Base-by-base conservation (phyloP, 257 asterid species). In the Echium plantagineum region DNA sequence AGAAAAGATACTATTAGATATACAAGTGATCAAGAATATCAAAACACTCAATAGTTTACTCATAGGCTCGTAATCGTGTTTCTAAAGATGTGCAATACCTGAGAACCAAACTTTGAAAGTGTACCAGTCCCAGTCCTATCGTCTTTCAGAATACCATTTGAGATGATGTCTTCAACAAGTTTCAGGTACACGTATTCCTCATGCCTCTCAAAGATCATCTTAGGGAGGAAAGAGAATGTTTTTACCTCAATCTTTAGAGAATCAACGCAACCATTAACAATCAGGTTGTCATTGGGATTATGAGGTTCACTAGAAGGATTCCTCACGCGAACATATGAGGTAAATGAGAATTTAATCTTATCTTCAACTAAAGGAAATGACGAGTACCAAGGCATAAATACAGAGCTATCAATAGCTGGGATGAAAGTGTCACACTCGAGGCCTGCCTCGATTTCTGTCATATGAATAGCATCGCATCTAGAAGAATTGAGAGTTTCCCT, bases 61-160 rank as follows among this genome's bases (percentile, higher is more conserved):
- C 48, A 7, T 38, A 38, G 48, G 1, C 48, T 10, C 9, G 9
- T 32, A 24, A 3, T 24, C 26, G 3, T 24, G 26, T 24, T 24
- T 9, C 10, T 55, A 18, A 24, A 55, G 24, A 35, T 67, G 15
- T 17, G 60, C 35, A 54, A 48, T 78, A 93, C 98, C 97, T 93
- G 98, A 75, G 94, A 82, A 53, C 98, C 97, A 78, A 93, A 93
- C 72, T 84, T 81, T 7, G 98, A 93, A 64, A 84, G 72, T 52
- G 98, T 86, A 69, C 97, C 98, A 53, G 94, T 88, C 64, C 98
- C 97, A 3, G 96, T 89, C 63, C 91, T 74, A 77, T 93, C 98
- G 71, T 78, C 98, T 76, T 83, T 93, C 35, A 49, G 66, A 48
- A 69, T 83, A 69, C 98, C 98, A 72, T 73, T 77, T 15, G 70